A percentile compares a stretch with the other conserved stretches of the same genome.
These are phyloP conservation scores for Fusarium coicis DNA, from an alignment of 2,329 filamentous ascomycete genomes.

Conservation along the genomic window DNA sequence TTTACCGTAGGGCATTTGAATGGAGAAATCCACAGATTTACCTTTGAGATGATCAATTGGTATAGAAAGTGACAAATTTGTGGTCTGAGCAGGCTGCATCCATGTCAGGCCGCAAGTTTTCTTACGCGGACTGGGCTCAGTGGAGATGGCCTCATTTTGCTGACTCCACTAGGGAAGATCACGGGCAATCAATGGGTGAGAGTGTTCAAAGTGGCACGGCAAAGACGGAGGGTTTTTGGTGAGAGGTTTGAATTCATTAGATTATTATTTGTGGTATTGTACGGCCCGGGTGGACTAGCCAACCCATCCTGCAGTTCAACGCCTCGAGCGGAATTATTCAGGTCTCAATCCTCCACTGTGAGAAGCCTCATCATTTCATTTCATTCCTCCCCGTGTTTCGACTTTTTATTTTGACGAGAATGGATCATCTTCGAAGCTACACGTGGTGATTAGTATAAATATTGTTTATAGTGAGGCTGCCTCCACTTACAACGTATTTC, in stretches of 20 bases:
- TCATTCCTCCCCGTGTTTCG: rapidly evolving
- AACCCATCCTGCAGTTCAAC: background rate
- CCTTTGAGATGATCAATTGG: background rate
- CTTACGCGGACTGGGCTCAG: slow-evolving; percentile 13
- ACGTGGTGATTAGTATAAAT: background rate
- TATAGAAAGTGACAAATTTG: background rate
- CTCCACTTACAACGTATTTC: slow-evolving; percentile 19
- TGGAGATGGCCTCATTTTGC: slow-evolving; percentile 31
- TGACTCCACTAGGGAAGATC: background rate
- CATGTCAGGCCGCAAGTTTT: slow-evolving; percentile 1
- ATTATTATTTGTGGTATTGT: background rate
- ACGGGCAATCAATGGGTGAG: no score
- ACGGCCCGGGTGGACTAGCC: background rate
- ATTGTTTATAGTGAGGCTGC: background rate
- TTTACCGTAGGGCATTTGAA: background rate
- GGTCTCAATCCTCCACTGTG: background rate
- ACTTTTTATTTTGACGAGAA: background rate
- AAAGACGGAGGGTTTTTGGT: rapidly evolving
- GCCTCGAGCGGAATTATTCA: slow-evolving; percentile 1
- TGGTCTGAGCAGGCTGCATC: background rate
- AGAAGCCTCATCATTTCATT: background rate
- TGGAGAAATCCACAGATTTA: background rate
- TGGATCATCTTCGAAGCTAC: slow-evolving; percentile 1
- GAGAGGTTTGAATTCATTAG: background rate
- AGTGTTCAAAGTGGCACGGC: no score